Conservation (phyloP, 139 green algal genomes). For the Ettlia oleoabundans region DNA sequence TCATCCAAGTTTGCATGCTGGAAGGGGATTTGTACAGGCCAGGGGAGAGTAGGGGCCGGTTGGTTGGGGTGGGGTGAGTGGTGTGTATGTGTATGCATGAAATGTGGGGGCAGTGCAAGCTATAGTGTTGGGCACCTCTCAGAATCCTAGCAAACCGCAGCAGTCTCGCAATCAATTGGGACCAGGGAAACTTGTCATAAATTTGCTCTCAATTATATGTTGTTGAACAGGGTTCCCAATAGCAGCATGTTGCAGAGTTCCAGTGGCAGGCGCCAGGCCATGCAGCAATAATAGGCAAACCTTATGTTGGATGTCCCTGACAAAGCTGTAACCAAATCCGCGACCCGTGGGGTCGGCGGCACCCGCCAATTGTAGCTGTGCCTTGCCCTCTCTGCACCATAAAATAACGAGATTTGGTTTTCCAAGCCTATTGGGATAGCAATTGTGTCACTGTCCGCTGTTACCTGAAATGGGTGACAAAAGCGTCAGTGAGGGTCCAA, state of each 20-base stretch:
- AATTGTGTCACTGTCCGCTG: not conserved
- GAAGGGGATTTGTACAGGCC: too few relatives aligned
- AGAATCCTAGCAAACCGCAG: not conserved
- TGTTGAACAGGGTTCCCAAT: too few relatives aligned
- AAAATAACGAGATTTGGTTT: not conserved
- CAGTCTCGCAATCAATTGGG: not conserved
- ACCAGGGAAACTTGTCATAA: too few relatives aligned
- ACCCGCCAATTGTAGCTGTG: conserved; percentile 47
- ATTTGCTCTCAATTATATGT: too few relatives aligned
- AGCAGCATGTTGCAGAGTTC: too few relatives aligned
- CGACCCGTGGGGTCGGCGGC: conserved; percentile 77
- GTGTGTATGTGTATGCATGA: too few relatives aligned
- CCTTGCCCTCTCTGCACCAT: conserved; percentile 24
- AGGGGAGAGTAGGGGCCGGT: too few relatives aligned
- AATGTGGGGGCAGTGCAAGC: too few relatives aligned
- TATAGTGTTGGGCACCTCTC: not conserved
- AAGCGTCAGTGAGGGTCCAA: conserved; percentile 71
- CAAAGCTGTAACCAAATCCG: conserved; percentile 73
- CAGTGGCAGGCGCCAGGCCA: not conserved
- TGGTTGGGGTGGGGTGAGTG: too few relatives aligned
- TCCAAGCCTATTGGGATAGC: too few relatives aligned
- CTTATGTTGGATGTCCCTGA: conserved; percentile 50
- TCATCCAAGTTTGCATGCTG: conserved; percentile 30
- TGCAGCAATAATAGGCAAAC: conserved; percentile 1
- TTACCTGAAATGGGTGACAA: conserved; percentile 57